Evolutionary conservation across 2,329 filamentous ascomycete species (phyloP), one percentile per base, ranked within the genome.

Genomic region (Alternaria burnsii): DNA sequence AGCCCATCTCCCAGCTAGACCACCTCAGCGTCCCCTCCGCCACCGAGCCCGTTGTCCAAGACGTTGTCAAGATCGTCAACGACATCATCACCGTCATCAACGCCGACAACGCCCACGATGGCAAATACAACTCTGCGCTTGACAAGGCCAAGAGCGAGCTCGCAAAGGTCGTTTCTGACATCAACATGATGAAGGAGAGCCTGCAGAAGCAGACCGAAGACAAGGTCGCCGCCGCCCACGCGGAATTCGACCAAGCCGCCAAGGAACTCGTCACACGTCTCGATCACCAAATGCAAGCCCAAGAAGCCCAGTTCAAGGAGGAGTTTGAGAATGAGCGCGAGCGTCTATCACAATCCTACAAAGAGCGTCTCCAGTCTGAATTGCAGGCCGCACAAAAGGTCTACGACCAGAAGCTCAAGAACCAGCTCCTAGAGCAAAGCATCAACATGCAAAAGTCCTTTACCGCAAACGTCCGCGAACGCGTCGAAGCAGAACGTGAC

Each of bases 81-180:
- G 93, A 97, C 79, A 90, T 99, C 71, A 97, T 99, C 75, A 89
- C 92, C 9, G 92, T 96, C 47, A 89, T 97, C 77, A 97, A 97
- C 78, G 91, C 91, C 59, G 94, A 97, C 77, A 88, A 90, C 62
- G 88, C 92, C 58, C 73, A 75, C 58, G 87, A 90, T 64, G 86
- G 86, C 69, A 93, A 91, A 78, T 97, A 95, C 80, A 88, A 88
- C 53, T 86, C 87, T 3, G 90, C 93, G 1, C 89, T 99, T 59
- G 83, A 86, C 69, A 94, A 95, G 83, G 94, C 94, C 64, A 98
- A 97, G 85, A 84, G 85, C 54, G 91, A 97, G 68, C 84, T 98
- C 52, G 82, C 85, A 75, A 90, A 89, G 78, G 89, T 98, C 55
- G 92, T 93, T 63, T 82, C 85, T 61, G 91, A 94, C 80, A 93